These are phyloP conservation scores for Vigna angularis DNA, from an alignment of 306 rosid genomes.

Conservation along the genomic window DNA sequence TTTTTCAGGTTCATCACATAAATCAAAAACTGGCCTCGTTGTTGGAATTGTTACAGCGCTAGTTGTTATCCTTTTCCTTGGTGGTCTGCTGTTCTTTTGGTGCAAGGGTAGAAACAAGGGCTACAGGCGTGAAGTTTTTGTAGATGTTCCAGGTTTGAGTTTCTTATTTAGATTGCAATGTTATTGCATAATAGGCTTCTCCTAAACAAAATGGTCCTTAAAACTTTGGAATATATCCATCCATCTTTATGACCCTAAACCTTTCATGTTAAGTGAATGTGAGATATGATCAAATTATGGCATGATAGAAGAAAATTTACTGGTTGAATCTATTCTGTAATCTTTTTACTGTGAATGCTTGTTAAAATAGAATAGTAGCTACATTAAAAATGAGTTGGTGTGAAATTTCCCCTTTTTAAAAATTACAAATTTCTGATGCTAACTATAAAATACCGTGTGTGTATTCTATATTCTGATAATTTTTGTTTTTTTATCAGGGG, in stretches of 20 bases:
- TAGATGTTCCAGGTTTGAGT: constrained; percentile 93
- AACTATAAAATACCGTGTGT: background rate
- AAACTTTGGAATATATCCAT: constrained; percentile 2
- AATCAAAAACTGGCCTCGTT: constrained; percentile 69
- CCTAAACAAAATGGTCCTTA: background rate
- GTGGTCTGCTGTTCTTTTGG: constrained; percentile 63
- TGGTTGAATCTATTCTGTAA: constrained; percentile 16
- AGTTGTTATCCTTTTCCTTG: constrained; percentile 56
- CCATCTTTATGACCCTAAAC: background rate
- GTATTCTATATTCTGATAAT: background rate
- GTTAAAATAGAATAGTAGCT: constrained; percentile 26
- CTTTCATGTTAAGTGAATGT: constrained; percentile 20
- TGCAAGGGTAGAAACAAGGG: constrained; percentile 69
- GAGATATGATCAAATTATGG: constrained; percentile 19
- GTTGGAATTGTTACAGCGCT: constrained; percentile 76
- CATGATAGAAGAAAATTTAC: constrained; percentile 14
- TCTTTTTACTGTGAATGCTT: constrained; percentile 16
- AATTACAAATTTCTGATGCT: background rate
- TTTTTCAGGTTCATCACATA: constrained; percentile 66
- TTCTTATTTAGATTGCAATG: constrained; percentile 40
- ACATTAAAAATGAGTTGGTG: constrained; percentile 10
- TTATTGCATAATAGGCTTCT: constrained; percentile 29
- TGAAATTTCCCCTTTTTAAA: constrained; percentile 9
- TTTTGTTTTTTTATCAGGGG: constrained; percentile 61
- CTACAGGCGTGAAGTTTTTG: constrained; percentile 80